phyloP scores from a whole-genome alignment of 768 basidiomycete genomes.

The Pleurotus ostreatus region DNA sequence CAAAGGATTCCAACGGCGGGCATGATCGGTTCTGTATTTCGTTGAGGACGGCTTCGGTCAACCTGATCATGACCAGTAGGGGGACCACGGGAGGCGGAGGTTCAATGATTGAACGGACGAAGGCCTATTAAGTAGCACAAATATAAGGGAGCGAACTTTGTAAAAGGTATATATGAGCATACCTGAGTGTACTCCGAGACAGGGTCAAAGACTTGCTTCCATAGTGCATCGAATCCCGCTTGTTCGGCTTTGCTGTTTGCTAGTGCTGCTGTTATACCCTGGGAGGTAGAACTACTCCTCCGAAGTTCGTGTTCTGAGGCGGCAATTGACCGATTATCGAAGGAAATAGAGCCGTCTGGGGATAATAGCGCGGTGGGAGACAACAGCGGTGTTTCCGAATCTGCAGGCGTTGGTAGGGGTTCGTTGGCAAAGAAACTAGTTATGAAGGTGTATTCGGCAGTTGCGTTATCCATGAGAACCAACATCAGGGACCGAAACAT shows the following conservation, averaged over 20 bases:
- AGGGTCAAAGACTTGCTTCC: slow-evolving; percentile 94
- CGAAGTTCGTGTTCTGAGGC: slow-evolving; percentile 47
- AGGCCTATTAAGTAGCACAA: slow-evolving; percentile 42
- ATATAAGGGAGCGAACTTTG: not conserved
- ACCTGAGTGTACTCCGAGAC: slow-evolving; percentile 84
- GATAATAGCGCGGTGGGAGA: slow-evolving; percentile 38
- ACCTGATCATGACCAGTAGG: slow-evolving; percentile 85
- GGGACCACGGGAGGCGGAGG: slow-evolving; percentile 71
- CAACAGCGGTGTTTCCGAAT: slow-evolving; percentile 28
- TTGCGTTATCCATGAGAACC: slow-evolving; percentile 93
- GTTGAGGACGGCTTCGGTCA: slow-evolving; percentile 75
- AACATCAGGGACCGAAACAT: slow-evolving; percentile 81
- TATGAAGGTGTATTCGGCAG: slow-evolving; percentile 87
- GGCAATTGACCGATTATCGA: slow-evolving; percentile 36
- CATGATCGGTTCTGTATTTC: slow-evolving; percentile 78
- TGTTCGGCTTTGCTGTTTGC: slow-evolving; percentile 53
- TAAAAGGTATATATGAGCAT: slow-evolving; percentile 15
- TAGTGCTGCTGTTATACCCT: slow-evolving; percentile 27
- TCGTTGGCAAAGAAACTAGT: slow-evolving; percentile 69
- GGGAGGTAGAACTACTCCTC: slow-evolving; percentile 12
- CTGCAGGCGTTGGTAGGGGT: slow-evolving; percentile 24
- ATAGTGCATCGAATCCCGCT: slow-evolving; percentile 57
- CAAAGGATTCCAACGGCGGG: slow-evolving; percentile 74
- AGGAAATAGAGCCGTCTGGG: slow-evolving; percentile 36
- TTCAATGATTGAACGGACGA: slow-evolving; percentile 64